Conservation (phyloP, 148 eudicot species). For the Diospyros kaki region DNA sequence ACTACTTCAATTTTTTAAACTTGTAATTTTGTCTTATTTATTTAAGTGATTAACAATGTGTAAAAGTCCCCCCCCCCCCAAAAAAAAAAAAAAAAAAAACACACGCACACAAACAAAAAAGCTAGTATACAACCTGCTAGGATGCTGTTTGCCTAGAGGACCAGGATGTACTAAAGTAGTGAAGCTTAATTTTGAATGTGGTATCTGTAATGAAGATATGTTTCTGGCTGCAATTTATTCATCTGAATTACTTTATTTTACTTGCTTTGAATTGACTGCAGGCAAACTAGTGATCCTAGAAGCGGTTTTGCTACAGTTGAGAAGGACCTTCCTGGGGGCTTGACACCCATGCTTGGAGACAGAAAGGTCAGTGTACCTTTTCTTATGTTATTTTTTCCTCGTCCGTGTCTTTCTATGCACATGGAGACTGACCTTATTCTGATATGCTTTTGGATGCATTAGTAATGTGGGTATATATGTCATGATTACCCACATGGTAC, state of each 20-base stretch:
- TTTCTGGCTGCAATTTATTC: not conserved
- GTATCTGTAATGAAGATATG: not conserved
- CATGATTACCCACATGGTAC: too few species aligned
- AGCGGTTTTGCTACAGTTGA: slow-evolving; percentile 96
- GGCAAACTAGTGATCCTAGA: slow-evolving; percentile 93
- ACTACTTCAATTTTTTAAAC: too few species aligned
- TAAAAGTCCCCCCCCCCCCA: not conserved
- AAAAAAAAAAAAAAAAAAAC: not conserved
- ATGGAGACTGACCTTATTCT: not conserved
- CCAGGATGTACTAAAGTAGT: not conserved
- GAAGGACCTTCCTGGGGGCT: slow-evolving; percentile 81
- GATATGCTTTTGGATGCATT: not conserved
- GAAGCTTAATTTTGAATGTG: slow-evolving; percentile 4
- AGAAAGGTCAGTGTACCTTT: slow-evolving; percentile 55
- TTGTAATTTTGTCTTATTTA: too few species aligned
- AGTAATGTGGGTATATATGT: not conserved
- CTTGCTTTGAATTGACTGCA: slow-evolving; percentile 21
- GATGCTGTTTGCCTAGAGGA: not conserved
- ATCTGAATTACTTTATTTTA: not conserved
- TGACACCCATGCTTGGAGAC: slow-evolving; percentile 99
- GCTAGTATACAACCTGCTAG: not conserved
- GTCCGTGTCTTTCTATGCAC: not conserved
- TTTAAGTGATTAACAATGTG: not conserved
- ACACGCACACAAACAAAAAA: too few species aligned
- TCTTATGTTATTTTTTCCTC: not conserved